Conservation (phyloP, 1,284 basidiomycete species). For the Microbotryum saponariae region DNA sequence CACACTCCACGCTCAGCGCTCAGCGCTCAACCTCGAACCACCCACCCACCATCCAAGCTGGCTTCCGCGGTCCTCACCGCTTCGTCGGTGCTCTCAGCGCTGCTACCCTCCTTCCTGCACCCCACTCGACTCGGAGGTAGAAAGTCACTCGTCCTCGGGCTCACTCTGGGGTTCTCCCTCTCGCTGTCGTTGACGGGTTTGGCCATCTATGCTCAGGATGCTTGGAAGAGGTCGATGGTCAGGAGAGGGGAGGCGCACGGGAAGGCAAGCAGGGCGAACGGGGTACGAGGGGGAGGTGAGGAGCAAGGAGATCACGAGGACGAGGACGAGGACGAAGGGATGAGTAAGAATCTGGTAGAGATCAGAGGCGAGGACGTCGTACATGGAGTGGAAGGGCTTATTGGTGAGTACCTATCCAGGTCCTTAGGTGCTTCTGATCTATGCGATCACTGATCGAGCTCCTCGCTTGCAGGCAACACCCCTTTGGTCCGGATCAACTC, state of each 20-base stretch:
- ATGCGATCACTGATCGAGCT: constrained; percentile 2
- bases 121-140: constrained; percentile 15
- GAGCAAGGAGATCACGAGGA: too few species aligned
- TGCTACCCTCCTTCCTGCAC: constrained; percentile 18
- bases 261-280: background rate
- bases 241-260: background rate
- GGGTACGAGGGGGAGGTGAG: background rate
- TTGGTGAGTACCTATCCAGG: constrained; percentile 51
- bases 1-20: too few species aligned
- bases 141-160: constrained; percentile 21
- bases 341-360: constrained; percentile 48
- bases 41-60: too few species aligned
- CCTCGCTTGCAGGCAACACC: constrained; percentile 65
- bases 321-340: background rate
- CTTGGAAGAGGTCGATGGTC: constrained; percentile 13
- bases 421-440: too few species aligned
- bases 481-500: constrained; percentile 86
- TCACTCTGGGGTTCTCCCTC: constrained; percentile 24
- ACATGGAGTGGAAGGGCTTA: constrained; percentile 46
- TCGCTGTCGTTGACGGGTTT: constrained; percentile 24
- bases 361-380: constrained; percentile 54
- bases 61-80: background rate
- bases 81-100: background rate
- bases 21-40: too few species aligned
- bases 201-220: constrained; percentile 19